Base-by-base conservation (phyloP, 2,329 filamentous ascomycete species). In the Fusarium verticillioides region DNA sequence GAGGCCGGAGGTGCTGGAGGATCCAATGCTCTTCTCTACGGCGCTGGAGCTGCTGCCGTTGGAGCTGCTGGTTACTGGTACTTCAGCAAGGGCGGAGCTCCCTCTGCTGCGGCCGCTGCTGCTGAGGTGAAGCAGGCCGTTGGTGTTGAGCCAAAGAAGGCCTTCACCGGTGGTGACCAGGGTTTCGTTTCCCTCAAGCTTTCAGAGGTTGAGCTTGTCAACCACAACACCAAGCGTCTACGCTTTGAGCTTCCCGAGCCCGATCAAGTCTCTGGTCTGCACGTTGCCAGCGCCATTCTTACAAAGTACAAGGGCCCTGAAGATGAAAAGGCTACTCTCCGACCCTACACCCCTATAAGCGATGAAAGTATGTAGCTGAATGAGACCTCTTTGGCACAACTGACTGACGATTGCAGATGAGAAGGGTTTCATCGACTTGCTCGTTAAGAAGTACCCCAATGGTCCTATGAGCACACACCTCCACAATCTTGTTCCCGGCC, bases 221-320 rank as follows among this genome's bases (percentile, higher is more conserved):
- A 94, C 87, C 93, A 95, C 88, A 98, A 98, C 88, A 97, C 95
- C 78, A 98, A 98, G 91, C 92, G 90, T 78, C 88, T 98, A 81
- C 91, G 93, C 78, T 98, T 99, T 84, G 91, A 92, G 79, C 90
- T 98, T 47, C 94, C 94, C 21, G 93, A 97, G 82, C 87, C 90
- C 72, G 93, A 97, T 81, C 90, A 92, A 84, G 92, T 97, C 60
- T 96, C 94, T 66, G 96, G 96, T 49, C 85, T 99, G 66, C 84
- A 89, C 40, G 86, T 97, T 72, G 91, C 96, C 65, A 97, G 94
- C 88, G 95, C 95, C 50, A 84, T 99, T 76, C 87, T 99, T 81
- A 96, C 96, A 75, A 97, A 97, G 85, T 98, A 91, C 88, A 94
- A 97, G 87, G 91, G 92, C 10, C 89, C 90, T n/a, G 91, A 91